phyloP scores from a whole-genome alignment of 257 asterid genomes.

The Knoxia roxburghii region DNA sequence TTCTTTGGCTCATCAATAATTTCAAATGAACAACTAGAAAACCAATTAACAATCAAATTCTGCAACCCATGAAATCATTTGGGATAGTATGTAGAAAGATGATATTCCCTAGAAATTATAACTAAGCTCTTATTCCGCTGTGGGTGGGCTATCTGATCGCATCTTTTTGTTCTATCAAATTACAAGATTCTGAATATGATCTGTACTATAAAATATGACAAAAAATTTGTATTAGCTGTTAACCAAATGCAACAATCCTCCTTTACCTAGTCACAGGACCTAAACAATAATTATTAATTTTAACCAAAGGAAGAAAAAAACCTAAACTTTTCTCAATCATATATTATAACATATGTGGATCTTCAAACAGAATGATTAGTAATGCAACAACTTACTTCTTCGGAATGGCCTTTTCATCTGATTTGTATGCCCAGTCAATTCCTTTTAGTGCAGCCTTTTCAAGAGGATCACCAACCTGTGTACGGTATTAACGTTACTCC shows the following conservation, averaged over 20 bases:
- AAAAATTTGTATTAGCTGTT: no score
- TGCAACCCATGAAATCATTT: not conserved
- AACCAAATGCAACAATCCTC: no score
- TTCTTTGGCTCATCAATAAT: not conserved
- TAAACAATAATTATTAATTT: not conserved
- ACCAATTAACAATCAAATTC: not conserved
- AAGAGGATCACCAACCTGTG: slow-evolving; percentile 99
- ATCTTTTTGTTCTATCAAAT: no score
- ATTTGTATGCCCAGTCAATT: slow-evolving; percentile 86
- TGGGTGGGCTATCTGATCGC: no score
- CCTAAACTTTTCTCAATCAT: not conserved
- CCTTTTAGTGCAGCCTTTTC: slow-evolving; percentile 98
- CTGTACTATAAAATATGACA: no score
- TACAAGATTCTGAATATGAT: no score
- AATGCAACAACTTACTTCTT: slow-evolving; percentile 56
- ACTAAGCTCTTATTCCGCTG: no score
- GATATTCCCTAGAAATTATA: no score
- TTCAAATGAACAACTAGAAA: not conserved
- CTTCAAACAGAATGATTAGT: not conserved
- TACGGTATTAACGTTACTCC: slow-evolving; percentile 18
- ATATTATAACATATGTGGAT: not conserved
- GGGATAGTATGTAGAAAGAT: not conserved
- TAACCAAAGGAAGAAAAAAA: not conserved
- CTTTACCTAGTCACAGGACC: no score
- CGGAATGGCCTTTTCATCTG: slow-evolving; percentile 96